Conservation (phyloP, 2,329 filamentous ascomycete genomes). For the Basipetospora sp. region DNA sequence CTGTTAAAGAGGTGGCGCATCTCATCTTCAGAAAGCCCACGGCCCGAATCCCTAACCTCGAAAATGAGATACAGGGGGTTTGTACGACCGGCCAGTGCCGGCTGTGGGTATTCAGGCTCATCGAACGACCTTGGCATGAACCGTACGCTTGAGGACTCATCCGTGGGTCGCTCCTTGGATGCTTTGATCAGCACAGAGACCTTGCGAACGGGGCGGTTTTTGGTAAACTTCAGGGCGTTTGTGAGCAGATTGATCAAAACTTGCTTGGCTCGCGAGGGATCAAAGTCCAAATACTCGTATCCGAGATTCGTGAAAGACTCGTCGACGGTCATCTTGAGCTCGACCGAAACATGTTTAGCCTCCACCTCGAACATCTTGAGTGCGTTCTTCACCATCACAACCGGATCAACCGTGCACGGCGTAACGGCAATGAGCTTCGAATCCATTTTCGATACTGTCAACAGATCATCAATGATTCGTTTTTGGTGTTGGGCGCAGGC, state of each 20-base stretch:
- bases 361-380: slow-evolving; percentile 70
- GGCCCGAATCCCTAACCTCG: slow-evolving; percentile 62
- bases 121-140: slow-evolving; percentile 35
- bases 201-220: slow-evolving; percentile 42
- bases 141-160: slow-evolving; percentile 33
- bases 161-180: slow-evolving; percentile 23
- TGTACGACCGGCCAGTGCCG: background rate
- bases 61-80: slow-evolving; percentile 54
- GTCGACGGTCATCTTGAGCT: slow-evolving; percentile 49
- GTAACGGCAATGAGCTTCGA: slow-evolving; percentile 60
- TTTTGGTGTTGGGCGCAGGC: slow-evolving; percentile 71
- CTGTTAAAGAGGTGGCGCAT: slow-evolving; percentile 63
- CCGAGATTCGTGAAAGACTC: slow-evolving; percentile 41
- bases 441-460: slow-evolving; percentile 63
- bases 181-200: slow-evolving; percentile 35
- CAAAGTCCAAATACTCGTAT: slow-evolving; percentile 52
- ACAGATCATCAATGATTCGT: slow-evolving; percentile 59
- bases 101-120: slow-evolving; percentile 9
- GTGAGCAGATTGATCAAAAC: slow-evolving; percentile 68
- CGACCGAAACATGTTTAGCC: slow-evolving; percentile 52
- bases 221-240: slow-evolving; percentile 73
- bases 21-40: slow-evolving; percentile 55
- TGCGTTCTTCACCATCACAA: slow-evolving; percentile 50
- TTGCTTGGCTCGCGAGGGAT: slow-evolving; percentile 61
- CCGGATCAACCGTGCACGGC: slow-evolving; percentile 52